Conservation (phyloP, 768 basidiomycete species). For the Boletus sp. region DNA sequence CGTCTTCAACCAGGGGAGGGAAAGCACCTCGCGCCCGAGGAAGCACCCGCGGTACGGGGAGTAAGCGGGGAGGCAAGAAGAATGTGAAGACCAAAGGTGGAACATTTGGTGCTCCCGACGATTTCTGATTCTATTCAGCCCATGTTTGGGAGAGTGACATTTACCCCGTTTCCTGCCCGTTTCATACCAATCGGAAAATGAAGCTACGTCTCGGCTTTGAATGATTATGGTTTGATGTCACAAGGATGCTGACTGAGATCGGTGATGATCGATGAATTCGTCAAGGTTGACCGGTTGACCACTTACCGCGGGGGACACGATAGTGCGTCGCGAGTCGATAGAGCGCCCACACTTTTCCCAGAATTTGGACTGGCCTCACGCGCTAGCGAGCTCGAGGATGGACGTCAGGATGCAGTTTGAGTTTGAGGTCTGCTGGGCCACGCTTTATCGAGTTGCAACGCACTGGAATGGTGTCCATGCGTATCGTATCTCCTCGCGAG, state of each 20-base stretch:
- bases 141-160: neutral
- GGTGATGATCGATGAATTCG: neutral
- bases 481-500: no score
- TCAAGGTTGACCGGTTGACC: neutral
- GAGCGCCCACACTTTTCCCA: no score
- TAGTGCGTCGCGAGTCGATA: no score
- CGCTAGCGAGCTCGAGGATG: no score
- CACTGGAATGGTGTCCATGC: no score
- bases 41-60: conserved; percentile 16
- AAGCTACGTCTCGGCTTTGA: neutral
- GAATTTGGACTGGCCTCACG: no score
- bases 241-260: neutral
- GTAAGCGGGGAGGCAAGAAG: conserved; percentile 27
- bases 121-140: conserved; percentile 11
- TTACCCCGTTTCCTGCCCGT: neutral
- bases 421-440: no score
- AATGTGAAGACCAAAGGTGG: conserved; percentile 32
- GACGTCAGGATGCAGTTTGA: no score
- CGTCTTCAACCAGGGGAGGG: conserved; percentile 21
- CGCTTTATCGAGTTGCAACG: no score
- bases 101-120: conserved; percentile 33
- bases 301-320: neutral
- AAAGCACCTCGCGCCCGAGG: conserved; percentile 27
- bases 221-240: neutral
- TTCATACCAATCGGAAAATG: neutral